Percentiles rank a stretch among this genome's conserved stretches.
Evolutionary conservation across 176 grass and related monocot species (phyloP).

Genomic region (Zoysia pacifica): DNA sequence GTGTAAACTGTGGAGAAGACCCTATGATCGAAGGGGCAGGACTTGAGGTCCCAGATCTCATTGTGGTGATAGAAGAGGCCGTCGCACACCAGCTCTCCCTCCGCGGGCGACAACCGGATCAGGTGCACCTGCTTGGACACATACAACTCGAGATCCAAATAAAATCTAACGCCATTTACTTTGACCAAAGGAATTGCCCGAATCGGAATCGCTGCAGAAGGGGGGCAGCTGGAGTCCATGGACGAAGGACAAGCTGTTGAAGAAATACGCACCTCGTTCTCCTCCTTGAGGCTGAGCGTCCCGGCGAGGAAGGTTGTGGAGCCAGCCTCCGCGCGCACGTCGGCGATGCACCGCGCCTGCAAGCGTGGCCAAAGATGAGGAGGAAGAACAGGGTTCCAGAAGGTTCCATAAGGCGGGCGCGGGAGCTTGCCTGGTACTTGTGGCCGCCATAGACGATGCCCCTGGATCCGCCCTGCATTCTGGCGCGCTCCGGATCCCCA

Average conservation of each 20-base stretch:
- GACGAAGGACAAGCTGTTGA: background rate
- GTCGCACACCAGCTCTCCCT: conserved; percentile 81
- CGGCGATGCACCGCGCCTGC: conserved; percentile 88
- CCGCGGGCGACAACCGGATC: conserved; percentile 77
- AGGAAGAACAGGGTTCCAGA: background rate
- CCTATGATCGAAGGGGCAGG: conserved; percentile 86
- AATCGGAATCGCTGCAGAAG: background rate
- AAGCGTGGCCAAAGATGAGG: conserved; percentile 10
- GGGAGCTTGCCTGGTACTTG: conserved; percentile 75
- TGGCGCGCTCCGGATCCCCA: conserved; percentile 18
- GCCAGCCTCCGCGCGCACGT: conserved; percentile 69
- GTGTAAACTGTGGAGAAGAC: conserved; percentile 92
- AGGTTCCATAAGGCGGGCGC: conserved; percentile 1
- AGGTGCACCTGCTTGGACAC: conserved; percentile 74
- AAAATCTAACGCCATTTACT: conserved; percentile 16
- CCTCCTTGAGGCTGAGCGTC: conserved; percentile 93
- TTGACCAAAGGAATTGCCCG: background rate
- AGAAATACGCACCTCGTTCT: conserved; percentile 73
- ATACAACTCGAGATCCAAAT: conserved; percentile 40
- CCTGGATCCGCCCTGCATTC: conserved; percentile 83
- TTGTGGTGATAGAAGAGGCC: conserved; percentile 96
- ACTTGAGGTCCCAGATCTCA: conserved; percentile 99
- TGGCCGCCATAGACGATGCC: conserved; percentile 95
- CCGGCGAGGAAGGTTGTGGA: conserved; percentile 92
- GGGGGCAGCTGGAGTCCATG: background rate